Evolutionary conservation across 2,329 filamentous ascomycete genomes (phyloP).

Genomic region (Huntiella abstrusa): DNA sequence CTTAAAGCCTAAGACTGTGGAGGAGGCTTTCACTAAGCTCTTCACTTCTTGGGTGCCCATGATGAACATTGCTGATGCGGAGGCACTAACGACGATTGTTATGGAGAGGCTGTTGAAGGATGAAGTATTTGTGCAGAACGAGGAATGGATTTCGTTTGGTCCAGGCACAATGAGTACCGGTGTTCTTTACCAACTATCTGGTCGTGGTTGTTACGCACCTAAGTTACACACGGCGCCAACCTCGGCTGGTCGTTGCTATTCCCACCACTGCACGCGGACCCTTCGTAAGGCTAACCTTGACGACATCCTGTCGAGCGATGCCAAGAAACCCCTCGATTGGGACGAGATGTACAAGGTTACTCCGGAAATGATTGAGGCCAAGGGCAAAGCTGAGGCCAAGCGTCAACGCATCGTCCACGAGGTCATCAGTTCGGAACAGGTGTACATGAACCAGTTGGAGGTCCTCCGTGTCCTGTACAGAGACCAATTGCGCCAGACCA

Average conservation of each 20-base stretch:
- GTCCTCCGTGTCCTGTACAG: constrained; percentile 72
- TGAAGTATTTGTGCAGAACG: constrained; percentile 64
- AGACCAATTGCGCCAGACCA: constrained; percentile 52
- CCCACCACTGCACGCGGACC: constrained; percentile 81
- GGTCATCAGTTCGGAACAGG: constrained; percentile 82
- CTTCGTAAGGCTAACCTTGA: constrained; percentile 86
- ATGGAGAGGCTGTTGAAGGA: constrained; percentile 63
- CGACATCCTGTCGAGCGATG: constrained; percentile 48
- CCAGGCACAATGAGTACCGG: constrained; percentile 55
- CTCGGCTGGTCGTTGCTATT: constrained; percentile 61
- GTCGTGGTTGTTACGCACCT: constrained; percentile 75
- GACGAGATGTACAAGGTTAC: constrained; percentile 70
- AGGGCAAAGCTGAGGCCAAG: constrained; percentile 72
- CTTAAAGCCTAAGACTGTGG: constrained; percentile 64
- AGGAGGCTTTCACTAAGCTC: constrained; percentile 70
- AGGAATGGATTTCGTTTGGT: constrained; percentile 95
- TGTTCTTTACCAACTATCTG: constrained; percentile 83
- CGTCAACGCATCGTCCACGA: constrained; percentile 90
- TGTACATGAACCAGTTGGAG: constrained; percentile 75
- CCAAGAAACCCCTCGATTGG: constrained; percentile 61
- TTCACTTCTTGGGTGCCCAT: constrained; percentile 93
- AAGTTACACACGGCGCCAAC: constrained; percentile 56
- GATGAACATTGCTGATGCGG: constrained; percentile 95
- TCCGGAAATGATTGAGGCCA: constrained; percentile 52
- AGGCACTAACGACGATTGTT: constrained; percentile 61